These are phyloP conservation scores for Xylaria flabelliformis DNA, from an alignment of 495 filamentous ascomycete genomes.

Conservation along the genomic window DNA sequence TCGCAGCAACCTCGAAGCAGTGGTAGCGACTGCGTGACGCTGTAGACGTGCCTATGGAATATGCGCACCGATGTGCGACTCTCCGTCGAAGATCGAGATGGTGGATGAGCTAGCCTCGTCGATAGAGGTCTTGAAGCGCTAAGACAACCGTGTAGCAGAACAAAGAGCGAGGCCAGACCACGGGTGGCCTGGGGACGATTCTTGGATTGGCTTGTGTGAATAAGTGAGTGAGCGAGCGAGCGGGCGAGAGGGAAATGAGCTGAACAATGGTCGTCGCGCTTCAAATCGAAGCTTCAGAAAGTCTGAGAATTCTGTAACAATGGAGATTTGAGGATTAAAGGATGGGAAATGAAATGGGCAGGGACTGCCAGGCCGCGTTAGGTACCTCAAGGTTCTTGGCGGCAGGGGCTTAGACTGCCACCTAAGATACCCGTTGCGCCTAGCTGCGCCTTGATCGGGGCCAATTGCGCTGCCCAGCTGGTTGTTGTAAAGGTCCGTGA, in stretches of 20 bases:
- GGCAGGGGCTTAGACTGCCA: conserved; percentile 4
- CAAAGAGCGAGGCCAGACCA: neutral
- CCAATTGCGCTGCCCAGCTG: neutral
- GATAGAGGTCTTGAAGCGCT: neutral
- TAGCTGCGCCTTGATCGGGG: conserved; percentile 1
- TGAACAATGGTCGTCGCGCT: neutral
- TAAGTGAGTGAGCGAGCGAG: neutral
- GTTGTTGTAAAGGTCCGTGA: neutral
- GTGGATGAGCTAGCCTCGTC: neutral
- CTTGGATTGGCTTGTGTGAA: neutral
- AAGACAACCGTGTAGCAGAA: neutral
- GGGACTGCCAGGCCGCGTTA: conserved; percentile 5
- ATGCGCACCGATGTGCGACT: conserved; percentile 6
- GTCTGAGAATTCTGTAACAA: conserved; percentile 7
- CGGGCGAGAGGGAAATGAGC: neutral
- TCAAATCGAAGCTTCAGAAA: neutral
- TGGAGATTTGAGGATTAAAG: conserved; percentile 12
- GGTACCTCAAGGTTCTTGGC: neutral
- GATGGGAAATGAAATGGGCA: conserved; percentile 21
- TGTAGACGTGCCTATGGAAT: neutral
- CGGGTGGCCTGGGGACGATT: neutral
- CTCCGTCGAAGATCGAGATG: neutral
- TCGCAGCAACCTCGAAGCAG: neutral
- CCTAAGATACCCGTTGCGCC: conserved; percentile 2
- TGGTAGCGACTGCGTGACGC: neutral